phyloP scores from a whole-genome alignment of 2,329 filamentous ascomycete genomes.

The Dothiorella sarmentorum region DNA sequence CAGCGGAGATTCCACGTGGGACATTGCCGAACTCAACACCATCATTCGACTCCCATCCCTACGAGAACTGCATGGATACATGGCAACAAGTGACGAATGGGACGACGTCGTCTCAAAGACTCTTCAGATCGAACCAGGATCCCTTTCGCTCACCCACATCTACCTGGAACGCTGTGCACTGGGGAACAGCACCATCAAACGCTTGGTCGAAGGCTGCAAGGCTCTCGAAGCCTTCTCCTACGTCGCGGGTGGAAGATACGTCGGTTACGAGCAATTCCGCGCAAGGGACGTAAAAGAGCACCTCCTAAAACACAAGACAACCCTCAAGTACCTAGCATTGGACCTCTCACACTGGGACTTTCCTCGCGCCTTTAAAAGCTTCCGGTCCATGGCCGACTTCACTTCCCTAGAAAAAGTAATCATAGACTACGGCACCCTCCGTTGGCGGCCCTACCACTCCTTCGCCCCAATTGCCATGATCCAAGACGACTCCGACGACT shows the following conservation, averaged over 20 bases:
- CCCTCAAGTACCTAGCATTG: conserved; percentile 11
- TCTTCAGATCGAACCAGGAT: background rate
- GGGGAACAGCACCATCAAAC: background rate
- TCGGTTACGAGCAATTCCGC: conserved; percentile 1
- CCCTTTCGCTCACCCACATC: conserved; percentile 10
- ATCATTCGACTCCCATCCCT: conserved; percentile 1
- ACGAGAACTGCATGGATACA: conserved; percentile 4
- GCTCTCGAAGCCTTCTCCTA: conserved; percentile 10
- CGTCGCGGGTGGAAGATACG: background rate
- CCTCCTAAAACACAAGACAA: background rate
- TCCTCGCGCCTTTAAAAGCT: background rate
- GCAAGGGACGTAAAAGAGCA: conserved; percentile 1
- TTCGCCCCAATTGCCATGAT: background rate
- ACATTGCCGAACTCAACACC: background rate
- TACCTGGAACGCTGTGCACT: conserved; percentile 2
- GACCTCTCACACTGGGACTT: conserved; percentile 10
- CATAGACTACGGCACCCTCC: conserved; percentile 14
- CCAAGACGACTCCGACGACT: background rate
- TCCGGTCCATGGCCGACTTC: conserved; percentile 6
- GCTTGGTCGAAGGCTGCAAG: conserved; percentile 1
- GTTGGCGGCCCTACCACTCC: background rate
- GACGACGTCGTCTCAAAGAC: background rate
- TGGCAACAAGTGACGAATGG: background rate
- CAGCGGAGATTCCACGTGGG: background rate
- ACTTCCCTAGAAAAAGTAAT: background rate